phyloP scores from a whole-genome alignment of 1,284 basidiomycete genomes.

The Microbotryum saponariae region DNA sequence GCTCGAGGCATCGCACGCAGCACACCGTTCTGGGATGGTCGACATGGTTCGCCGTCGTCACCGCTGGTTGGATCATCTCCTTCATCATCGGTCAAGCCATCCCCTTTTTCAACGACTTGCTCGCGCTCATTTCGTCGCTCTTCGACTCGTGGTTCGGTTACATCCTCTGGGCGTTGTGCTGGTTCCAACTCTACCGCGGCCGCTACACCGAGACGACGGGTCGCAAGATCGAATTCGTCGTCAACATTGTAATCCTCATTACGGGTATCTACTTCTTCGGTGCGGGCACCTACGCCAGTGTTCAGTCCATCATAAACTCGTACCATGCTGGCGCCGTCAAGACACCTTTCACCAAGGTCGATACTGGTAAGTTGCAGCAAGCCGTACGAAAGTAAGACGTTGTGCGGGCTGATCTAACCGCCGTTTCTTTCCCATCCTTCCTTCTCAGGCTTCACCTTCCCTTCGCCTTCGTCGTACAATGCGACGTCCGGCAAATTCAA shows the following conservation, averaged over 20 bases:
- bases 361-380: no score
- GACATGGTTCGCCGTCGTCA: conserved; percentile 53
- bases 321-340: conserved; percentile 31
- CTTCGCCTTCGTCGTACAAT: no score
- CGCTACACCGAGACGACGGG: conserved; percentile 35
- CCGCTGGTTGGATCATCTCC: conserved; percentile 52
- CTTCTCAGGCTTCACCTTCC: no score
- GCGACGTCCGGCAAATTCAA: no score
- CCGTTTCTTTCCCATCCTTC: no score
- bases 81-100: conserved; percentile 53
- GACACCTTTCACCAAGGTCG: conserved; percentile 12
- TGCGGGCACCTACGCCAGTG: conserved; percentile 46
- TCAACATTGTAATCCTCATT: conserved; percentile 44
- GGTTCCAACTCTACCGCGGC: conserved; percentile 42
- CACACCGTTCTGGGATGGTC: conserved; percentile 57
- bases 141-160: conserved; percentile 41
- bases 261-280: conserved; percentile 46
- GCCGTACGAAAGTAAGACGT: no score
- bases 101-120: conserved; percentile 44
- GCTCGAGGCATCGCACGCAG: conserved; percentile 48
- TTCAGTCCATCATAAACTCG: conserved; percentile 46
- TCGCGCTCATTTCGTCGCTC: conserved; percentile 43
- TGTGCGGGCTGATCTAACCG: no score
- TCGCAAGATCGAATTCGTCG: conserved; percentile 26
- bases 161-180: conserved; percentile 45